phyloP scores from a whole-genome alignment of 75 land plant genomes.

The Cupressus sempervirens region DNA sequence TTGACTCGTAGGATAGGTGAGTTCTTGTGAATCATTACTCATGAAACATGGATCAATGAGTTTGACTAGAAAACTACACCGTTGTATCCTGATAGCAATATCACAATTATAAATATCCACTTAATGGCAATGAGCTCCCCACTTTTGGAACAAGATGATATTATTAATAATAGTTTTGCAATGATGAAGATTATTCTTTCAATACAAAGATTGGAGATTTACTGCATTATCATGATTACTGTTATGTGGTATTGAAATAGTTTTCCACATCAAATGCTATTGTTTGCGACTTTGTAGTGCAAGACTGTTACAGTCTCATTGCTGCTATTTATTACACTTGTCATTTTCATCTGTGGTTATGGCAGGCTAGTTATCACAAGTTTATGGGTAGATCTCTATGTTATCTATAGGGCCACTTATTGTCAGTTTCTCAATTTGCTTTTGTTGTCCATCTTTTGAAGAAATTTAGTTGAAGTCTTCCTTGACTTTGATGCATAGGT shows the following conservation, averaged over 20 bases:
- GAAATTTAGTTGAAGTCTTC: background rate
- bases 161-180: background rate
- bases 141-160: background rate
- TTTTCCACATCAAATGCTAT: background rate
- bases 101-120: background rate
- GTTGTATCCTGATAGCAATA: no score
- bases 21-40: no score
- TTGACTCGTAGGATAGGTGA: no score
- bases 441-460: background rate
- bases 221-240: background rate
- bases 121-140: background rate
- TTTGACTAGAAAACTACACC: no score
- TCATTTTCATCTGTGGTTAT: background rate
- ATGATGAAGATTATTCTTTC: background rate
- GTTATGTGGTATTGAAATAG: background rate
- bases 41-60: no score
- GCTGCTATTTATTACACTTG: no score
- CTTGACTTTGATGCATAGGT: background rate
- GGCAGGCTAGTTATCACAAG: background rate
- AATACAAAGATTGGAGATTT: background rate
- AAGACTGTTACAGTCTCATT: no score
- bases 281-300: no score
- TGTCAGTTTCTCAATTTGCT: background rate
- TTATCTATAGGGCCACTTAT: background rate
- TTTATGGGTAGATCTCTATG: background rate